Conservation (phyloP, 345 rosid species). For the Gossypium rotundifolium region DNA sequence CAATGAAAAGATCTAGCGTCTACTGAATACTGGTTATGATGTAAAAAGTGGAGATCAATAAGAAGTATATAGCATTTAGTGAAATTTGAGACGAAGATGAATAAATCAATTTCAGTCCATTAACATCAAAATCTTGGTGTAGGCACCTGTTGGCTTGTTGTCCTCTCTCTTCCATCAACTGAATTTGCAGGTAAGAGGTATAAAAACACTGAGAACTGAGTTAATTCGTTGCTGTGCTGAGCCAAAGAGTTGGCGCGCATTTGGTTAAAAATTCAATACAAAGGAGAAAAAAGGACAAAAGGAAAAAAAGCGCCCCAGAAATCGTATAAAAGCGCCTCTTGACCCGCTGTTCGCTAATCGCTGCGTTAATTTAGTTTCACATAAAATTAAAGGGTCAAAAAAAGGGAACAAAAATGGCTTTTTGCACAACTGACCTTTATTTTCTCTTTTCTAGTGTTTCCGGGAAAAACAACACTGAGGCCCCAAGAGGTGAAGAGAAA, state of each 20-base stretch:
- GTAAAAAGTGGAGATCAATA: no score
- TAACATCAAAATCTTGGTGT: no score
- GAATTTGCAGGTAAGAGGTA: background rate
- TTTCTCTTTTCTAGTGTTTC: background rate
- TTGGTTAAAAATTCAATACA: background rate
- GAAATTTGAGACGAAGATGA: no score
- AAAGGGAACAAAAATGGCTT: background rate
- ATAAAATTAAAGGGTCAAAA: background rate
- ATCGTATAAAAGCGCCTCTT: background rate
- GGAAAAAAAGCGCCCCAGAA: background rate
- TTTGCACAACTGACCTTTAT: background rate
- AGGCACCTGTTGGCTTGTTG: background rate
- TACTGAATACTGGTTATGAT: no score
- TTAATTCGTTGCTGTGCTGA: background rate
- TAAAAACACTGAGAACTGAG: background rate
- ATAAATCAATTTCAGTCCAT: background rate
- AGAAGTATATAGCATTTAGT: no score
- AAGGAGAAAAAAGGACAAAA: background rate
- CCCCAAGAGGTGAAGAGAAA: background rate
- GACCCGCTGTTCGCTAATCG: constrained; percentile 7
- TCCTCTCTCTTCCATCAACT: background rate
- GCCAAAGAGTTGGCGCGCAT: background rate
- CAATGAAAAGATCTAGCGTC: no score
- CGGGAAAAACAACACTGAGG: background rate
- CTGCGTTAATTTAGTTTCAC: constrained; percentile 4